Evolutionary conservation across 805 yeast species (phyloP), one percentile per base, ranked within the genome.

Genomic region (Candida caryicola): DNA sequence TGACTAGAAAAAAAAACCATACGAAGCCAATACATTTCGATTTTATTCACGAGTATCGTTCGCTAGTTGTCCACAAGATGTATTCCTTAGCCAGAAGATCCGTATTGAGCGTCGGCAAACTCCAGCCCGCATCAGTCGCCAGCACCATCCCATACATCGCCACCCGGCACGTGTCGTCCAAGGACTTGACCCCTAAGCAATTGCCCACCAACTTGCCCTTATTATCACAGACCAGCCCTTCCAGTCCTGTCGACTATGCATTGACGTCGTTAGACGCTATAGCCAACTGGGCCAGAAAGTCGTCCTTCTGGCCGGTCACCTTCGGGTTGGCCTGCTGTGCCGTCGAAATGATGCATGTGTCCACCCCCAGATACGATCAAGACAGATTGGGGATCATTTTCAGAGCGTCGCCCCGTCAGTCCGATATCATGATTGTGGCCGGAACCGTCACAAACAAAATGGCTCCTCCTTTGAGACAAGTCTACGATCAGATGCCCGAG

Each of bases 241-340:
- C 60, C n/a, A 54, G 65, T 23, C 81, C 84, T 9, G 63, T 85
- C 45, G 95, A 86, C 64, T 86, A 86, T 53, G 89, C 88, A 2
- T 72, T 86, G 58, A 85, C 95, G 13, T 77, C 90, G 15, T 67
- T 86, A 52, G 95, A 86, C 57, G 81, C 81, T 45, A 77, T 86
- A 46, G 89, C 89, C 47, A 82, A 82, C 69, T 86, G 95, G 95
- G 95, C 91, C 1, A 77, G 95, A 64, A 88, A 85, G 59, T 87
- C 95, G 18, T 84, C 93, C 1, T 86, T 86, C 62, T 86, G 95
- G 95, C 95, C 95, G 6, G 90, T 85, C 32, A 86, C 95, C 26
- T 86, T 86, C 63, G 95, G 95, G 23, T 71, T 86, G 56, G 95
- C 95, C 6, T 86, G 95, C 66, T 86, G 95, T 71, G 95, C 95